Base-by-base conservation (phyloP, 1,284 basidiomycete genomes). In the Rhodotorula sp. region DNA sequence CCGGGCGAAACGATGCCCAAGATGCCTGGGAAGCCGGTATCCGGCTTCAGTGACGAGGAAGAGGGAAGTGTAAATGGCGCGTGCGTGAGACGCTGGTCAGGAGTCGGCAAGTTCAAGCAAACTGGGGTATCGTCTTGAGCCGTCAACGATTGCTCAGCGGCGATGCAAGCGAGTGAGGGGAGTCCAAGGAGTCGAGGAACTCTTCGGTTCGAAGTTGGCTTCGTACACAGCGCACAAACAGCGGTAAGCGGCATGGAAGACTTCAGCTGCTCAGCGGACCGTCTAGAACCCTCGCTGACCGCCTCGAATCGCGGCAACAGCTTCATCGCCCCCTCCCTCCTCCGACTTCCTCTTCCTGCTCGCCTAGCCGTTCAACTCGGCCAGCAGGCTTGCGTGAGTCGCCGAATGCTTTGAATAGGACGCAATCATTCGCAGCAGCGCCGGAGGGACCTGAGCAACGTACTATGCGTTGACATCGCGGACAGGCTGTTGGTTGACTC, bases 351-450 rank as follows among this genome's bases (percentile, higher is more conserved):
- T 53, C 24, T 16, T 20, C 55, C 48, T 26, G 24, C 20, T 46
- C 15, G 50, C 46, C 22, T 24, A 16, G 53, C 51, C 63, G 57
- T 59, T 65, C 57, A 65, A 59, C 57, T 51, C 63, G 63, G 57
- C 56, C 6, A 53, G 56, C 57, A 30, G 31, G 8, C 28, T 18
- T 15, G 16, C 60, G 60, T 62, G 24, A 53, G 60, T 60, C 22
- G 8, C 22, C 1, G 4, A 1, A 0, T 34, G 11, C 2, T 26
- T 24, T 24, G 18, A 44, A 9, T 18, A n/a, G 16, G 16, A 22
- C 18, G 6, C 34, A 10, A 34, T 6, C 34, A 10, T 6, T 10
- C 11, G 47, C 6, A 34, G 31, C 9, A 28, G 26, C 44, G 18
- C 16, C 20, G 15, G 15, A 16, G 51, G 28, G 31, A 26, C 18